Evolutionary conservation across 1,139 yeast genomes (phyloP).

Genomic region (Fermentozyma sake): DNA sequence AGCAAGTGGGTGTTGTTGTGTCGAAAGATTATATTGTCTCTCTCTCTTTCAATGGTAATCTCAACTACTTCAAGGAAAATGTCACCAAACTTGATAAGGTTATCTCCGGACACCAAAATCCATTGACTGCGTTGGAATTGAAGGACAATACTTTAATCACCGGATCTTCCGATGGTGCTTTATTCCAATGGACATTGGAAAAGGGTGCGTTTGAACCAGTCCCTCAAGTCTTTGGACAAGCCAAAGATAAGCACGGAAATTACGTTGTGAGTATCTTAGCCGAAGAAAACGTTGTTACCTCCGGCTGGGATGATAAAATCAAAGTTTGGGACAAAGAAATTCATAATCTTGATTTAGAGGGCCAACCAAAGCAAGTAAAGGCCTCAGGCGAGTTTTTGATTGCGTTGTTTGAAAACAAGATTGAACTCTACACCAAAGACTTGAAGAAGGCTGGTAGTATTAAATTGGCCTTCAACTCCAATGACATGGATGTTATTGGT

Average conservation of each 20-base stretch:
- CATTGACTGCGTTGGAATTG: slow-evolving; percentile 51
- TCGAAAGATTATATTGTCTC: slow-evolving; percentile 58
- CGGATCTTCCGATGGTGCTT: slow-evolving; percentile 83
- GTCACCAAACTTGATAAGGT: slow-evolving; percentile 37
- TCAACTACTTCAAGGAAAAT: slow-evolving; percentile 51
- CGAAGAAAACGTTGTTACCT: slow-evolving; percentile 38
- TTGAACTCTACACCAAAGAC: slow-evolving; percentile 30
- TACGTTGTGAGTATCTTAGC: slow-evolving; percentile 46
- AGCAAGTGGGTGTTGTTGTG: slow-evolving; percentile 77
- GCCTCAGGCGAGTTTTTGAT: slow-evolving; percentile 23
- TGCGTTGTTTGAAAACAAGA: slow-evolving; percentile 46
- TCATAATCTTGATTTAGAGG: slow-evolving; percentile 30
- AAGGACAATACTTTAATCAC: slow-evolving; percentile 37
- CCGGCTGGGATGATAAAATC: slow-evolving; percentile 90
- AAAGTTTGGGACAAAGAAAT: slow-evolving; percentile 38
- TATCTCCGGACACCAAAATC: slow-evolving; percentile 76
- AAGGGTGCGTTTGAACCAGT: slow-evolving; percentile 25
- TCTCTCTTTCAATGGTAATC: slow-evolving; percentile 66
- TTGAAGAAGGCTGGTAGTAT: slow-evolving; percentile 17
- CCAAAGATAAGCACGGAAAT: slow-evolving; percentile 48
- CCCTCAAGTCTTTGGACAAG: slow-evolving; percentile 17
- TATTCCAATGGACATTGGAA: slow-evolving; percentile 52
- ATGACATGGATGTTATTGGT: slow-evolving; percentile 29
- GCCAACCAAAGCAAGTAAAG: slow-evolving; percentile 63
- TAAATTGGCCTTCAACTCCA: slow-evolving; percentile 33